These are phyloP conservation scores for Cryptosporidium canis DNA, from an alignment of 169 alveolate species.

Conservation along the genomic window DNA sequence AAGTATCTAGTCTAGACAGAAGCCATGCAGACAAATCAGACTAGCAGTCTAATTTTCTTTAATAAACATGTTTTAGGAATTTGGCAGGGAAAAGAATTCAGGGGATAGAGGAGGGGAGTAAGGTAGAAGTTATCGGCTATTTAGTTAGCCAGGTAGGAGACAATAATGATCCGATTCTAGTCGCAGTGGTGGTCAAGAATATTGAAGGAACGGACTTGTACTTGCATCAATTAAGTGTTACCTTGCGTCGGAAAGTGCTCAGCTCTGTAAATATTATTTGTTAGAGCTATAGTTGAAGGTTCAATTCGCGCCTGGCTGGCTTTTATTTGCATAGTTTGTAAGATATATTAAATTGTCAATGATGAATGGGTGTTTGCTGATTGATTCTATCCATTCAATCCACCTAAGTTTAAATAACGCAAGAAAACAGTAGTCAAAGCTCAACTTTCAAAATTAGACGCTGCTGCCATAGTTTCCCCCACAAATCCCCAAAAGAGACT, in stretches of 20 bases:
- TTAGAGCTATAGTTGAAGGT: not conserved
- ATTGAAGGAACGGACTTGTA: slow-evolving; percentile 11
- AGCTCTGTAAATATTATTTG: not conserved
- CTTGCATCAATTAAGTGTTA: slow-evolving; percentile 36
- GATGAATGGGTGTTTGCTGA: slow-evolving; percentile 47
- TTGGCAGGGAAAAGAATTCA: not conserved
- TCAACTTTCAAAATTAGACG: not conserved
- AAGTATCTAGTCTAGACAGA: too few relatives aligned
- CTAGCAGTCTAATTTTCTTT: not conserved
- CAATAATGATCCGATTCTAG: not conserved
- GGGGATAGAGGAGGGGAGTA: slow-evolving; percentile 9
- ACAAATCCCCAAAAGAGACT: not conserved
- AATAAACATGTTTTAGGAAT: not conserved
- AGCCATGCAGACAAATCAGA: not conserved
- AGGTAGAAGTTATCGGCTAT: slow-evolving; percentile 45
- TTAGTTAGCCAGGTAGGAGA: not conserved
- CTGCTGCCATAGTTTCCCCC: not conserved
- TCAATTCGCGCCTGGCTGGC: not conserved
- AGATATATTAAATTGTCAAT: slow-evolving; percentile 46
- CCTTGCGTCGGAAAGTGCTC: slow-evolving; percentile 53
- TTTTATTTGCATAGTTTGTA: slow-evolving; percentile 14
- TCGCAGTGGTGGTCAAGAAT: slow-evolving; percentile 2
- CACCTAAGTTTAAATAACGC: not conserved
- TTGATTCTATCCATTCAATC: slow-evolving; percentile 67
- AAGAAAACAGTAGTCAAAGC: not conserved